Base-by-base conservation (phyloP, 1,139 yeast species). In the Blastobotrys buckinghamii region DNA sequence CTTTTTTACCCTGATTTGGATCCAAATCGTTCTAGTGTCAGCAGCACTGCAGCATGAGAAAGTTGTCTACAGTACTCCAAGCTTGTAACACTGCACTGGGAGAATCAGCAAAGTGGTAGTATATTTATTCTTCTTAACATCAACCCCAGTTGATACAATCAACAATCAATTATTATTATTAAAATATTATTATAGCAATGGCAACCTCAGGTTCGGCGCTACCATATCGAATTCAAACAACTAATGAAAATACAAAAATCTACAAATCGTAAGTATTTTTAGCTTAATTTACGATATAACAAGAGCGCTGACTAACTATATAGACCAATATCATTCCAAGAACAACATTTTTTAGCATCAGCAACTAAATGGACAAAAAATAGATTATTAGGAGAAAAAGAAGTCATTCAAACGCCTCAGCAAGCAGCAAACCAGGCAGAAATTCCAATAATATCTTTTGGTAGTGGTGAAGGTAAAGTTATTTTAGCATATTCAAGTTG, bases 311-410 rank as follows among this genome's bases (percentile, higher is more conserved):
- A 17, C 44, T 16, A 44, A 33, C 39, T 30, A 20, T 5, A 33
- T 39, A 45, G 51, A 35, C 53, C 59, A n/a, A 53, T 59, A 35
- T 49, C 59, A 32, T 58, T 59, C 46, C 53, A 53, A 26, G 56
- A 52, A 34, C 55, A 53, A 34, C 58, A 56, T 40, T 52, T 61
- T 30, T 45, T 61, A 19, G 40, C 60, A 4, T 49, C 62, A 12
- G 65, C 64, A 1, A 55, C 64, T 1, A 54, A 56, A 26, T 60
- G 64, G 64, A 61, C 65, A 8, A 56, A 55, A 41, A 50, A 54
- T 12, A 53, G 55, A 20, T 52, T 61, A 36, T 59, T 61, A 39
- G 44, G 38, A 2, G 30, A 26, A 13, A 29, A 20, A 16, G 30
- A 17, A 12, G 16, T 22, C 16, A 36, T 15, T 10, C 27, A n/a